These are phyloP conservation scores for Lactuca saligna DNA, from an alignment of 129 eudicot genomes.

Conservation along the genomic window DNA sequence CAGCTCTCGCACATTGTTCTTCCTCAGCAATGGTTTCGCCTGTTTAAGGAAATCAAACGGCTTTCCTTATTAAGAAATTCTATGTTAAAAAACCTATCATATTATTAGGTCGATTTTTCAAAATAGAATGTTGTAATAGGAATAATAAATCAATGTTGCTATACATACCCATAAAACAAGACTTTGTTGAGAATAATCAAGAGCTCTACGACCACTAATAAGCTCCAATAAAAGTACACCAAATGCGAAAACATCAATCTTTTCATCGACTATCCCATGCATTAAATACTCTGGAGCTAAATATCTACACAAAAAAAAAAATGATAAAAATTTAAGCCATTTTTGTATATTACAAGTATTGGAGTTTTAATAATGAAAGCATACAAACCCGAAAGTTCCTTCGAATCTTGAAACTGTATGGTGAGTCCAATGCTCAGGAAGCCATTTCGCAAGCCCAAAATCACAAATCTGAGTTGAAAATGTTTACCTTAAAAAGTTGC, in stretches of 20 bases:
- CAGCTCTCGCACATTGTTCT: slow-evolving; percentile 68
- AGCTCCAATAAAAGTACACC: slow-evolving; percentile 92
- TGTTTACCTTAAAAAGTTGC: slow-evolving; percentile 29
- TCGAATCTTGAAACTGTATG: slow-evolving; percentile 71
- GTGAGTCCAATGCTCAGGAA: slow-evolving; percentile 93
- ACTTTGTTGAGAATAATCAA: slow-evolving; percentile 90
- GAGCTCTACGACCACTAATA: slow-evolving; percentile 83
- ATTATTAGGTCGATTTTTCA: neutral
- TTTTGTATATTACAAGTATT: slow-evolving; percentile 1
- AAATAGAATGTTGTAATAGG: neutral
- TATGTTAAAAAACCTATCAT: neutral
- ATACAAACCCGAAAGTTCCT: slow-evolving; percentile 89
- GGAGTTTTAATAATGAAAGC: neutral
- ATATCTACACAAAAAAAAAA: slow-evolving; percentile 48
- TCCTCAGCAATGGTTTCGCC: slow-evolving; percentile 89
- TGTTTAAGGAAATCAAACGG: slow-evolving; percentile 23
- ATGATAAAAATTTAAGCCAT: neutral
- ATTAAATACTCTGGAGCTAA: slow-evolving; percentile 93
- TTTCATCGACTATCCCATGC: slow-evolving; percentile 95
- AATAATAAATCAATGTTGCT: neutral
- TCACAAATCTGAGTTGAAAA: slow-evolving; percentile 73
- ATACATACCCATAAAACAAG: slow-evolving; percentile 91
- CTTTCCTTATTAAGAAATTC: neutral
- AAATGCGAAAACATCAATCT: slow-evolving; percentile 83
- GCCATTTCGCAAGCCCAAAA: slow-evolving; percentile 96